Conservation (phyloP, 2,329 filamentous ascomycete genomes). For the Orbilia quercus region DNA sequence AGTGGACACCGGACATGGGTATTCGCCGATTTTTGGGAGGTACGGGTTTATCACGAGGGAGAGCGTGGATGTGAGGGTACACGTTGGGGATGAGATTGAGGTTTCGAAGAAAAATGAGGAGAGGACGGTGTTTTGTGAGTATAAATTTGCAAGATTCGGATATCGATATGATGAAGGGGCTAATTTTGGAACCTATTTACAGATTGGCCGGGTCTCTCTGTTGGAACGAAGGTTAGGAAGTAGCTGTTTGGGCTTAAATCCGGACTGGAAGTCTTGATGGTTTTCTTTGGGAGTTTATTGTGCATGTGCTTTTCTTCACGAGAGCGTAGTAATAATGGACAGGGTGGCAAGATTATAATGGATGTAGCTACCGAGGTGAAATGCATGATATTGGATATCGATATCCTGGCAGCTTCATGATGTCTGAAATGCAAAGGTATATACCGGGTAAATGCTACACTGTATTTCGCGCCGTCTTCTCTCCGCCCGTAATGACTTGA, state of each 20-base stretch:
- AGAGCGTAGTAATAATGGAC: too few relatives aligned
- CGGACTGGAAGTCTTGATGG: too few relatives aligned
- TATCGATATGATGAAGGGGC: neutral
- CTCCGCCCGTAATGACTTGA: too few relatives aligned
- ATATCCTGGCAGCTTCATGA: too few relatives aligned
- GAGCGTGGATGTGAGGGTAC: conserved; percentile 63
- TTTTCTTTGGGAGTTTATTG: neutral
- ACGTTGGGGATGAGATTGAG: conserved; percentile 70
- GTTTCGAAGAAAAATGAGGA: conserved; percentile 68
- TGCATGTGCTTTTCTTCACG: too few relatives aligned
- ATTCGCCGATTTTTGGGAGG: conserved; percentile 77
- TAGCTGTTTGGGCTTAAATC: too few relatives aligned
- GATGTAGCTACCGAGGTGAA: too few relatives aligned
- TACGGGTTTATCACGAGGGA: conserved; percentile 71
- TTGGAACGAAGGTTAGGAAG: conserved; percentile 43
- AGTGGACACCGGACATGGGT: conserved; percentile 76
- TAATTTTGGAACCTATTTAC: conserved; percentile 8
- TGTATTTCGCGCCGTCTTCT: too few relatives aligned
- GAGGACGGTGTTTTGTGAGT: conserved; percentile 69
- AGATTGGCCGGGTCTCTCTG: conserved; percentile 61
- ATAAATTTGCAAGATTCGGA: neutral
- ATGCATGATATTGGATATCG: too few relatives aligned
- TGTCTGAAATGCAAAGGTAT: too few relatives aligned
- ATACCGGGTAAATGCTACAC: too few relatives aligned
- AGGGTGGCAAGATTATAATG: too few relatives aligned